Base-by-base conservation (phyloP, 176 grass and related monocot genomes). In the Hsuehochloa calcarea region DNA sequence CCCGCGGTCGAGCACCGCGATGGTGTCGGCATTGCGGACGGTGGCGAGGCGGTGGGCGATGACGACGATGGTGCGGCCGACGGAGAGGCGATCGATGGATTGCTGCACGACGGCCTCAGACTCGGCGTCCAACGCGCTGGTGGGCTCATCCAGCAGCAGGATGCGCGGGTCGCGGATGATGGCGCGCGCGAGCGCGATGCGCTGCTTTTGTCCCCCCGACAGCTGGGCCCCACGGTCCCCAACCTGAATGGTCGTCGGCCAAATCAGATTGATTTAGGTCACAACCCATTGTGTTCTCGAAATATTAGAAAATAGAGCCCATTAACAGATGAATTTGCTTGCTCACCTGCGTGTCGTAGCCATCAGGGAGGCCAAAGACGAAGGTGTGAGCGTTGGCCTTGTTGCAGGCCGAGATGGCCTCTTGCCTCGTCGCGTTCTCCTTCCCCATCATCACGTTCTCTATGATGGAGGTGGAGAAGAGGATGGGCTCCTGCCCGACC, bases 401-500 rank as follows among this genome's bases (percentile, higher is more conserved):
- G 0, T 69, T 54, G 52, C 87, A 92, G 26, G 93, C 93, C 9
- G 68, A 80, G 0, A 88, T 49, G 35, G 85, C 93, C 25, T 94
- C 93, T 2, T 88, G 76, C 55, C 66, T 59, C 26, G 87, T 90
- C 8, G 85, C 82, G 5, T 77, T 69, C 46, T 90, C 85, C 80
- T 90, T 94, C 17, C 93, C 93, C 87, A 92, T 85, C 90, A 94
- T 92, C 20, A 94, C 87, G 72, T 94, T 94, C 82, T 90, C 93
- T 12, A 94, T 29, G 64, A 94, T 92, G 73, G 93, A 90, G 54
- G 88, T 52, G 10, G 87, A 77, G 69, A 94, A 94, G 19, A 94
- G 87, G 13, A 92, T 26, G 1, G 93, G 90, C 47, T 94, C 90
- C 83, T 92, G 93, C 13, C 87, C 87, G 0, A 94, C 78, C 2